Conservation (phyloP, 83 land plant species). For the Larix sibirica region DNA sequence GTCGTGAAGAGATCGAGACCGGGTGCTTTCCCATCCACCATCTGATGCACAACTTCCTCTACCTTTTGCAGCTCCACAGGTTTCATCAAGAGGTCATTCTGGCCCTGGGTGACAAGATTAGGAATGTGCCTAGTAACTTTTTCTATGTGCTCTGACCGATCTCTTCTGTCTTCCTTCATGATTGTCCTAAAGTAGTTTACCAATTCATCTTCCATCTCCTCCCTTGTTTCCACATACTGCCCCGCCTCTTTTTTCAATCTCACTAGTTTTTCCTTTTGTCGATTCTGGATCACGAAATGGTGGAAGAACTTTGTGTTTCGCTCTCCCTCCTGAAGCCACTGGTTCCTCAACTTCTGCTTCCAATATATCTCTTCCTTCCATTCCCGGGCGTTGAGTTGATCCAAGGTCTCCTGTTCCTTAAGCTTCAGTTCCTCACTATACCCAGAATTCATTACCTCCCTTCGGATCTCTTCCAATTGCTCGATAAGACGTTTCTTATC, state of each 20-base stretch:
- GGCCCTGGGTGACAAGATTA: too few species aligned
- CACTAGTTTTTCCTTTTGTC: not conserved
- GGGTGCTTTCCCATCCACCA: not conserved
- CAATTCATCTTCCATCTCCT: not conserved
- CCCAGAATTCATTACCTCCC: not conserved
- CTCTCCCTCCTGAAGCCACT: too few species aligned
- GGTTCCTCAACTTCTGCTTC: not conserved
- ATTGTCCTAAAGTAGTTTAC: not conserved
- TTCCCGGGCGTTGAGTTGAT: not conserved
- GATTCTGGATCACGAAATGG: too few species aligned
- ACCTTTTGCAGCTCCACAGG: not conserved
- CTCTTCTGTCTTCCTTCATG: not conserved
- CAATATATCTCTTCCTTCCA: not conserved
- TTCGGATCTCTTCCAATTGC: not conserved
- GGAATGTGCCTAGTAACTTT: too few species aligned
- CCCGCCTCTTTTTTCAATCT: not conserved
- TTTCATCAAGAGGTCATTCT: not conserved
- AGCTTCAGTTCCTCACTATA: not conserved
- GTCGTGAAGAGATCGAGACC: not conserved
- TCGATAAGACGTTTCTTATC: not conserved
- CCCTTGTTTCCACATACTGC: not conserved
- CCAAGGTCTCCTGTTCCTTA: not conserved
- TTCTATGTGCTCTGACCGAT: not conserved
- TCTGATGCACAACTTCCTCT: not conserved
- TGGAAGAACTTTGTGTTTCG: too few species aligned